phyloP scores from a whole-genome alignment of 768 basidiomycete species.

The Mycena pura region DNA sequence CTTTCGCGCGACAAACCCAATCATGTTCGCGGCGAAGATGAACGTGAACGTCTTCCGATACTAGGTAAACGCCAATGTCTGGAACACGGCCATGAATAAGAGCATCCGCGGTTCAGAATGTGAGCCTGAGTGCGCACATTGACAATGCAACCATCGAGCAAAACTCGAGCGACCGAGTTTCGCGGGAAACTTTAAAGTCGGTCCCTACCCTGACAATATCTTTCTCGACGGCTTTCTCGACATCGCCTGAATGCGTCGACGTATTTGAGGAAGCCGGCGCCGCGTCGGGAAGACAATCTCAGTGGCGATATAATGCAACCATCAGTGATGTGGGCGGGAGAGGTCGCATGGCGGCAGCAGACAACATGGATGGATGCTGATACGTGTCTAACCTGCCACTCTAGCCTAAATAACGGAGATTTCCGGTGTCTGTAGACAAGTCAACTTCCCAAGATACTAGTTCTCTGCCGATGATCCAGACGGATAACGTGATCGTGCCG shows the following conservation, averaged over 20 bases:
- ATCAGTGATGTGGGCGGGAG: too few species aligned
- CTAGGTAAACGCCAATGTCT: constrained; percentile 31
- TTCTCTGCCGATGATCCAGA: too few species aligned
- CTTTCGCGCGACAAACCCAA: constrained; percentile 41
- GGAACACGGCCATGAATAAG: constrained; percentile 26
- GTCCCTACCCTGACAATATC: neutral
- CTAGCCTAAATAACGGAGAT: too few species aligned
- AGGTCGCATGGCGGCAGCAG: too few species aligned
- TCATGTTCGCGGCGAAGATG: constrained; percentile 58
- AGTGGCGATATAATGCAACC: too few species aligned
- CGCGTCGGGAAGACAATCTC: neutral
- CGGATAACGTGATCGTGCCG: too few species aligned
- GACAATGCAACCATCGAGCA: constrained; percentile 26
- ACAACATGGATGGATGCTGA: too few species aligned
- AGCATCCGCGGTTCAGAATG: neutral
- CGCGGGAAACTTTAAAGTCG: constrained; percentile 21
- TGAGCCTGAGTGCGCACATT: neutral
- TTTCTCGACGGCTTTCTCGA: neutral
- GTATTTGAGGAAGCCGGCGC: neutral
- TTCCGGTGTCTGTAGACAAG: too few species aligned
- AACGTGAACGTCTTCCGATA: constrained; percentile 63
- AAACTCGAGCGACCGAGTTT: constrained; percentile 24
- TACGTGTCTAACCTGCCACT: too few species aligned
- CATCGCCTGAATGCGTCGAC: constrained; percentile 4
- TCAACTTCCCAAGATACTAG: too few species aligned